These are phyloP conservation scores for Geosmithia flava DNA, from an alignment of 2,329 filamentous ascomycete species.

Conservation along the genomic window DNA sequence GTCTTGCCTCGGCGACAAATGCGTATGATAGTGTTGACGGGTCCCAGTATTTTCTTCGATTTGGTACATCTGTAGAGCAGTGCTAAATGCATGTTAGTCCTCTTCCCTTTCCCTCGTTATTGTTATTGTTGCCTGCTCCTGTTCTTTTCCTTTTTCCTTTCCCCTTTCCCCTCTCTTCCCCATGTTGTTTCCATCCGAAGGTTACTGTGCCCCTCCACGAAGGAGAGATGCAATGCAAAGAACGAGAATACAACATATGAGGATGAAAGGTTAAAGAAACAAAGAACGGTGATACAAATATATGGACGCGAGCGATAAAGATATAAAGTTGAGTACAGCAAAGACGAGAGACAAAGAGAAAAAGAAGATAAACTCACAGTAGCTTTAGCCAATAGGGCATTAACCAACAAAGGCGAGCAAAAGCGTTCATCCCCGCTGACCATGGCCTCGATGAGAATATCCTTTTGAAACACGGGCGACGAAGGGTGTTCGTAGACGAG, in stretches of 20 bases:
- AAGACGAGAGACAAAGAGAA: neutral
- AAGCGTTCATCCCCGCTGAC: constrained; percentile 13
- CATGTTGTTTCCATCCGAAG: too few relatives aligned
- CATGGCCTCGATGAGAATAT: constrained; percentile 26
- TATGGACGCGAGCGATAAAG: too few relatives aligned
- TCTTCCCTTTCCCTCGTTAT: too few relatives aligned
- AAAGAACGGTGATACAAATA: too few relatives aligned
- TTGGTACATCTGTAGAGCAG: constrained; percentile 11
- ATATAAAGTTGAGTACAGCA: too few relatives aligned
- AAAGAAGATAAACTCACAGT: constrained; percentile 15
- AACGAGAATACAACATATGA: too few relatives aligned
- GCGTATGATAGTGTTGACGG: constrained; percentile 18
- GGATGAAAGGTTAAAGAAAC: too few relatives aligned
- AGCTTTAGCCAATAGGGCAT: constrained; percentile 19
- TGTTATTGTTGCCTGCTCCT: too few relatives aligned
- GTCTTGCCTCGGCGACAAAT: constrained; percentile 24
- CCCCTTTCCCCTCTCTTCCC: too few relatives aligned
- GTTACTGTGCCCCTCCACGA: too few relatives aligned
- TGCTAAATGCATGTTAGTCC: constrained; percentile 11
- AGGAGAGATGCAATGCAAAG: too few relatives aligned
- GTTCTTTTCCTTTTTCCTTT: too few relatives aligned
- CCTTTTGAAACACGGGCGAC: constrained; percentile 22
- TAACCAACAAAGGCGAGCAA: constrained; percentile 26
- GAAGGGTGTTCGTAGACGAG: constrained; percentile 23
- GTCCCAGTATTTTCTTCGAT: constrained; percentile 22